A percentile compares a stretch with the other conserved stretches of the same genome.
Evolutionary conservation across 768 basidiomycete genomes (phyloP).

Genomic region (Candolleomyces aberdarensis): DNA sequence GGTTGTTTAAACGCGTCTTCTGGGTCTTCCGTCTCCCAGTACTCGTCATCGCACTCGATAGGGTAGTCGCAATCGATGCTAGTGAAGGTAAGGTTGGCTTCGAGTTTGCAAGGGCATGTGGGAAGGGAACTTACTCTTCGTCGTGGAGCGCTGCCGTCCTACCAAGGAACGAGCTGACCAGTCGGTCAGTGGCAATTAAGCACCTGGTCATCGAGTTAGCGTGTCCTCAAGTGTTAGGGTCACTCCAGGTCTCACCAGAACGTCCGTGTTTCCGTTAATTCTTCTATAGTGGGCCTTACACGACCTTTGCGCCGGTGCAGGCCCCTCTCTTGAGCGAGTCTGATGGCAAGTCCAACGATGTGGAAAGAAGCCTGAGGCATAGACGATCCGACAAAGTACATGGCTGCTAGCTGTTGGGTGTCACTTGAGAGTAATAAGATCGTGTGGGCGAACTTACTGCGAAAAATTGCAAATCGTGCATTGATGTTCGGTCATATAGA

Average conservation of each 20-base stretch:
- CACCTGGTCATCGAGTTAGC: slow-evolving; percentile 19
- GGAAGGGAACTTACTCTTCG: slow-evolving; percentile 52
- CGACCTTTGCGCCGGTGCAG: slow-evolving; percentile 50
- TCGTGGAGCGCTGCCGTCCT: slow-evolving; percentile 66
- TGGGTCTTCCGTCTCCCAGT: slow-evolving; percentile 40
- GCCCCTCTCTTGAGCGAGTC: slow-evolving; percentile 61
- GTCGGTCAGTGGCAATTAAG: slow-evolving; percentile 29
- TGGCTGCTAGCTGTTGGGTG: slow-evolving; percentile 22
- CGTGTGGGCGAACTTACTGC: slow-evolving; percentile 16
- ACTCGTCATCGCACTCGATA: slow-evolving; percentile 54
- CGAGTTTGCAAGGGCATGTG: not conserved
- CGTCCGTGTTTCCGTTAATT: slow-evolving; percentile 60
- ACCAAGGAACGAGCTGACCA: slow-evolving; percentile 51
- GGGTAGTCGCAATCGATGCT: slow-evolving; percentile 68
- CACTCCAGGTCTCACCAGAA: slow-evolving; percentile 39
- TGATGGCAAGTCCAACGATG: slow-evolving; percentile 53
- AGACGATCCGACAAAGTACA: slow-evolving; percentile 39
- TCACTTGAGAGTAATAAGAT: not conserved
- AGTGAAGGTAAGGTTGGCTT: not conserved
- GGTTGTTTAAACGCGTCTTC: slow-evolving; percentile 61
- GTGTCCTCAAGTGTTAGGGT: not conserved
- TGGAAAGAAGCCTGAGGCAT: slow-evolving; percentile 56
- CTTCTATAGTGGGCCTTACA: slow-evolving; percentile 34
- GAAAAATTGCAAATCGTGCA: slow-evolving; percentile 73
- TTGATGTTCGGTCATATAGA: slow-evolving; percentile 50